phyloP scores from a whole-genome alignment of 768 basidiomycete genomes.

The Boletellus ananas region DNA sequence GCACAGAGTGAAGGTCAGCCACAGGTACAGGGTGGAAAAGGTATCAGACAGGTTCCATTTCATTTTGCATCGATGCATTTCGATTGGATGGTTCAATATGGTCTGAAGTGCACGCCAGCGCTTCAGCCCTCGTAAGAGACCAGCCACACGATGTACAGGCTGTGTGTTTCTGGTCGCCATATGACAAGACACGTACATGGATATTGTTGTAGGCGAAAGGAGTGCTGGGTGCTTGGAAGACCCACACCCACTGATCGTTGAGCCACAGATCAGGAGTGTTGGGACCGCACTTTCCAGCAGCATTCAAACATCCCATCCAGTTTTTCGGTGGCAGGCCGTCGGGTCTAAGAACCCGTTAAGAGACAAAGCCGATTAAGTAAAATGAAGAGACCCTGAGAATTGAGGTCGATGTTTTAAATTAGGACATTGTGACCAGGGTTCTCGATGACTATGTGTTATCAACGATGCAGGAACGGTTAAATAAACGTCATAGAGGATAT shows the following conservation, averaged over 20 bases:
- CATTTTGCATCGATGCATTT: not conserved
- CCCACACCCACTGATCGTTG: slow-evolving; percentile 10
- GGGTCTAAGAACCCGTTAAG: slow-evolving; percentile 7
- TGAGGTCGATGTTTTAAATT: slow-evolving; percentile 18
- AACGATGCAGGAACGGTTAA: not conserved
- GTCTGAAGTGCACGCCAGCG: not conserved
- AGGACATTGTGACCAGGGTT: slow-evolving; percentile 42
- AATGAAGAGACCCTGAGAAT: not conserved
- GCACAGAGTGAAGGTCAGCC: too few relatives aligned
- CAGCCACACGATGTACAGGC: not conserved
- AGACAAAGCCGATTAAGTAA: not conserved
- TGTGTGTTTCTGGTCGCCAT: not conserved
- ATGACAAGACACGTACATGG: not conserved
- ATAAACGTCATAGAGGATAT: not conserved
- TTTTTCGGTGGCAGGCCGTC: slow-evolving; percentile 20
- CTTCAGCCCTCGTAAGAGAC: too few relatives aligned
- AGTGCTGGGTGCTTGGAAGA: not conserved
- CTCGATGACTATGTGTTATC: slow-evolving; percentile 36
- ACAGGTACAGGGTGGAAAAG: not conserved
- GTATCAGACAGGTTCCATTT: not conserved
- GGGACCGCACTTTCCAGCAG: slow-evolving; percentile 14
- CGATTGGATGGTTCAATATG: not conserved
- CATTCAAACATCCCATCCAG: not conserved
- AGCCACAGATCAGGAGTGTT: not conserved
- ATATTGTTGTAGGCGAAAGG: too few relatives aligned